Evolutionary conservation across 139 green algal genomes (phyloP).

Genomic region (Chloropicon primus): DNA sequence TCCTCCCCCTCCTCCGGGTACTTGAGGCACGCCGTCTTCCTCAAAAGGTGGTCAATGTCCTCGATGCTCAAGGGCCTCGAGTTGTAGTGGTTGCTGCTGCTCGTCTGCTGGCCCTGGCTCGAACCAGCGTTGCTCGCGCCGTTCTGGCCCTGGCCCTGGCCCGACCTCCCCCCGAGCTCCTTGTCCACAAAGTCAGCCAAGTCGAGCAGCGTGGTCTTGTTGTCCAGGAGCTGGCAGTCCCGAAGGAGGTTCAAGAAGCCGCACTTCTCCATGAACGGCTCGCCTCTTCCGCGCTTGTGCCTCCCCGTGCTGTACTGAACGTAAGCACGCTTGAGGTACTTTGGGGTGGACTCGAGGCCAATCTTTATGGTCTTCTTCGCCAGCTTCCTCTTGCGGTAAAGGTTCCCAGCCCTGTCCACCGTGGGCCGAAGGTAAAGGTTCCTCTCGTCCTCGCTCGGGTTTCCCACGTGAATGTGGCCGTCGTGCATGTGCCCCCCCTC

Average conservation of each 20-base stretch:
- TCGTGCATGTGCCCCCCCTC: background rate
- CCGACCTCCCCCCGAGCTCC: background rate
- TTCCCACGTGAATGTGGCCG: background rate
- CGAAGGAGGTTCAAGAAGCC: conserved; percentile 2
- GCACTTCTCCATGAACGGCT: background rate
- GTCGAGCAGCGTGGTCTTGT: background rate
- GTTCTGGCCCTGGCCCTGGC: background rate
- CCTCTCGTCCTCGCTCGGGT: conserved; percentile 4
- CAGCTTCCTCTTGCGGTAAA: background rate
- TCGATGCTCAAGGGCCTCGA: conserved; percentile 3
- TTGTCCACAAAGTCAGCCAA: conserved; percentile 1
- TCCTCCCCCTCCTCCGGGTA: background rate
- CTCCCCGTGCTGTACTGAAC: conserved; percentile 2
- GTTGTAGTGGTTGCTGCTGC: background rate
- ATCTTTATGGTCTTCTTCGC: conserved; percentile 1
- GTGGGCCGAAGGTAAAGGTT: background rate
- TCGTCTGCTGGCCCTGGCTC: background rate
- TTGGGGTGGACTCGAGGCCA: background rate
- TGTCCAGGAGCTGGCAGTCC: conserved; percentile 10
- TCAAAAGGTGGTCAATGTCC: background rate
- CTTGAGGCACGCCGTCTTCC: background rate
- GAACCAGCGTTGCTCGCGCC: background rate
- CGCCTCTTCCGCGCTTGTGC: background rate
- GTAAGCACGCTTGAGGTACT: background rate
- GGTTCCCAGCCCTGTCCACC: conserved; percentile 6